A percentile compares a stretch with the other conserved stretches of the same genome.
Conservation (phyloP, 2,329 filamentous ascomycete genomes). For the Claviceps monticola region DNA sequence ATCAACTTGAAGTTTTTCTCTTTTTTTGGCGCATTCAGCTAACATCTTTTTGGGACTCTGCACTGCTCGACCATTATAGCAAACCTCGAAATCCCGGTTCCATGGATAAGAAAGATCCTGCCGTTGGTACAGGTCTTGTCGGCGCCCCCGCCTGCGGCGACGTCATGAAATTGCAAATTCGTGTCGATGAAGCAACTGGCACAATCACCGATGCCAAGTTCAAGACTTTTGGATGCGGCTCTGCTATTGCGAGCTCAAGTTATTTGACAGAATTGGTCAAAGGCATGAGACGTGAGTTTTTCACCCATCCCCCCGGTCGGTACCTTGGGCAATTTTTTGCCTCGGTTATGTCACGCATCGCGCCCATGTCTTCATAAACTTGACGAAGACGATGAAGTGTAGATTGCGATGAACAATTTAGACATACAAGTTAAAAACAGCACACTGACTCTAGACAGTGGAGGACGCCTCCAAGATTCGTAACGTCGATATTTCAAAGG, state of each 20-base stretch:
- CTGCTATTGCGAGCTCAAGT: conserved; percentile 75
- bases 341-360: not conserved
- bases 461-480: conserved; percentile 86
- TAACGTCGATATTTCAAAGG: conserved; percentile 97
- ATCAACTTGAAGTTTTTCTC: not conserved
- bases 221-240: conserved; percentile 94
- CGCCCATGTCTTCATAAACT: not conserved
- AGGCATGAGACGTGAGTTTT: conserved; percentile 54
- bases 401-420: not conserved
- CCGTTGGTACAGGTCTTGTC: conserved; percentile 85
- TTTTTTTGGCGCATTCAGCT: conserved; percentile 1
- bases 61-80: conserved; percentile 34
- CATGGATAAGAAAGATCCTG: conserved; percentile 57
- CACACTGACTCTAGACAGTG: conserved; percentile 24
- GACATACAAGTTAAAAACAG: not conserved
- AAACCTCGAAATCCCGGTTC: conserved; percentile 42
- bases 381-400: not conserved
- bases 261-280: conserved; percentile 91
- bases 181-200: conserved; percentile 75
- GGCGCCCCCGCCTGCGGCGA: conserved; percentile 81
- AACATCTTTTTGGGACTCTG: not conserved
- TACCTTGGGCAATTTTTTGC: not conserved
- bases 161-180: conserved; percentile 71
- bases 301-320: too few species aligned
- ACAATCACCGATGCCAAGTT: conserved; percentile 92